A percentile compares a stretch with the other conserved stretches of the same genome.
These are phyloP conservation scores for Comarum palustre DNA, from an alignment of 306 rosid genomes.

Conservation along the genomic window DNA sequence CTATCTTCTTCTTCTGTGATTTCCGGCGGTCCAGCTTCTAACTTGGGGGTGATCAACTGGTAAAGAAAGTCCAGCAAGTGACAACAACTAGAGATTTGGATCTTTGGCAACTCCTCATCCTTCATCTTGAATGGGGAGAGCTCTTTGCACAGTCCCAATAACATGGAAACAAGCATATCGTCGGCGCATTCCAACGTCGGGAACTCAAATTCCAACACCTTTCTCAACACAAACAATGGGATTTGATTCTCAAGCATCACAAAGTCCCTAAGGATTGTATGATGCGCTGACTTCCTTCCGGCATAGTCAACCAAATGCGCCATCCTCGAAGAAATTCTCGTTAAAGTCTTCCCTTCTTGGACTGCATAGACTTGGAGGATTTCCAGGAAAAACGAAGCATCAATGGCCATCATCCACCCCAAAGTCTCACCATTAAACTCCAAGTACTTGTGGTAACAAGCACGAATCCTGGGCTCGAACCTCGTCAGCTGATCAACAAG, in stretches of 20 bases:
- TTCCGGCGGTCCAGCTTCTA: constrained; percentile 23
- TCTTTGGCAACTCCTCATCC: constrained; percentile 28
- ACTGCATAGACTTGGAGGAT: constrained; percentile 53
- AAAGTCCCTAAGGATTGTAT: constrained; percentile 66
- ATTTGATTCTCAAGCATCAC: constrained; percentile 81
- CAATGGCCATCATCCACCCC: constrained; percentile 74
- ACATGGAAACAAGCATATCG: constrained; percentile 46
- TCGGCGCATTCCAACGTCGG: constrained; percentile 41
- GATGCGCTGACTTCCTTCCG: constrained; percentile 54
- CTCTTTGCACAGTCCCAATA: constrained; percentile 51
- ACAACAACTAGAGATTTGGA: constrained; percentile 38
- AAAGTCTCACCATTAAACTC: constrained; percentile 62
- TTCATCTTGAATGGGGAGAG: constrained; percentile 61
- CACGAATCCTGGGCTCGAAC: constrained; percentile 46
- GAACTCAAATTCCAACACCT: constrained; percentile 47
- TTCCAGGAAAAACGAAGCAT: constrained; percentile 69
- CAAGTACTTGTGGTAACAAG: constrained; percentile 70
- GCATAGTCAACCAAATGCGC: constrained; percentile 60
- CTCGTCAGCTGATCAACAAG: constrained; percentile 49
- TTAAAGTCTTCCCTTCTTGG: constrained; percentile 32
- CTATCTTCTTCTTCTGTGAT: constrained; percentile 23
- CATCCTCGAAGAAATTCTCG: constrained; percentile 48
- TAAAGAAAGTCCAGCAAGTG: constrained; percentile 68
- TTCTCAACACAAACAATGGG: constrained; percentile 62
- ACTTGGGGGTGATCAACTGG: constrained; percentile 47